Conservation (phyloP, 192 early-diverging fungal species). For the Backusella macrospora region DNA sequence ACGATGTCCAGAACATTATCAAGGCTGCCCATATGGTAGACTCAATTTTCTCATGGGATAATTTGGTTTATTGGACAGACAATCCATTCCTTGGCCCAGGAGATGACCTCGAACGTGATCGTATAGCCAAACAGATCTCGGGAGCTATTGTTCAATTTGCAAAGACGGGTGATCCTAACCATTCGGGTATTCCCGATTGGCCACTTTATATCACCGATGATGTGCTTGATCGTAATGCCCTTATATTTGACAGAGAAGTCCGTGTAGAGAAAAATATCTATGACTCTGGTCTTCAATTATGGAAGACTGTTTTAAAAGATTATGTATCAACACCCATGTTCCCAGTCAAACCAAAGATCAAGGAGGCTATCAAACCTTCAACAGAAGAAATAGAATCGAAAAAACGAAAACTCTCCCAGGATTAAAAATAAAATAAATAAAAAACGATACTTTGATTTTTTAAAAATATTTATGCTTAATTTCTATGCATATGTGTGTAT, state of each 20-base stretch:
- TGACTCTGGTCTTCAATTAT: conserved; percentile 17
- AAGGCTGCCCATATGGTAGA: conserved; percentile 37
- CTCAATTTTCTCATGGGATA: conserved; percentile 31
- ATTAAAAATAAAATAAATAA: background rate
- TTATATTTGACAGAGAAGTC: conserved; percentile 31
- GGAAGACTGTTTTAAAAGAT: conserved; percentile 25
- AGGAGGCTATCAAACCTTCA: background rate
- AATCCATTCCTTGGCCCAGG: conserved; percentile 37
- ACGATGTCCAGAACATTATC: conserved; percentile 31
- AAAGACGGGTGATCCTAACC: conserved; percentile 45
- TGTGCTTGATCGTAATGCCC: conserved; percentile 2
- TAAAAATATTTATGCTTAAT: too few species aligned
- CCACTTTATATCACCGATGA: conserved; percentile 13
- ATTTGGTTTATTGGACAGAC: conserved; percentile 25
- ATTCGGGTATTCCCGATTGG: conserved; percentile 35
- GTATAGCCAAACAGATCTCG: conserved; percentile 43
- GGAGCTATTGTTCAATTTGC: conserved; percentile 41
- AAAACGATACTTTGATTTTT: too few species aligned
- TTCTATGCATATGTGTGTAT: too few species aligned
- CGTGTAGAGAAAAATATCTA: conserved; percentile 24
- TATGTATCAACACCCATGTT: conserved; percentile 27
- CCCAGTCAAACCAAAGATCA: conserved; percentile 9
- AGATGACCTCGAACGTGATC: conserved; percentile 36
- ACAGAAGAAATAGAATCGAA: background rate
- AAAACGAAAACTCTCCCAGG: background rate